These are phyloP conservation scores for Penicillium soppii DNA, from an alignment of 495 filamentous ascomycete genomes.

Conservation along the genomic window DNA sequence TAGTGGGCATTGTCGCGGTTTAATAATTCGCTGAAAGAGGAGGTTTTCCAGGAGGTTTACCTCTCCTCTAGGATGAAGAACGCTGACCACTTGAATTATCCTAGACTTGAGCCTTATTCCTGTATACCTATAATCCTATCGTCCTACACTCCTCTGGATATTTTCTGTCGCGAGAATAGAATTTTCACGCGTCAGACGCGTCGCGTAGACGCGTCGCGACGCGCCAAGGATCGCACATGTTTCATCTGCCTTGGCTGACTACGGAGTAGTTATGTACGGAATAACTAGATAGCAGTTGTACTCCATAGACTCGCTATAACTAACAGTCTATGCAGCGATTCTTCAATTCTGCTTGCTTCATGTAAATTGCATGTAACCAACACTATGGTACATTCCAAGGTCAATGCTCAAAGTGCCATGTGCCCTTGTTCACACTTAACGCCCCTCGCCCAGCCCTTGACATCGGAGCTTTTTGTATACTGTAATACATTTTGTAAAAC, in stretches of 20 bases:
- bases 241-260: too few species aligned
- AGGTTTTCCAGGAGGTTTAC: slow-evolving; percentile 4
- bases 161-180: not conserved
- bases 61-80: slow-evolving; percentile 4
- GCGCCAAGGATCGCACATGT: not conserved
- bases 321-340: too few species aligned
- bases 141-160: too few species aligned
- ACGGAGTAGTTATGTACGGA: too few species aligned
- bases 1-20: slow-evolving; percentile 1
- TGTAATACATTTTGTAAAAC: slow-evolving; percentile 1
- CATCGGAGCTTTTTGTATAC: slow-evolving; percentile 6
- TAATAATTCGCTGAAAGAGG: slow-evolving; percentile 10
- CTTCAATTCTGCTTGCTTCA: too few species aligned
- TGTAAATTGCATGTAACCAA: not conserved
- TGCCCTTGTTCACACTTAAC: not conserved
- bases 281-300: too few species aligned
- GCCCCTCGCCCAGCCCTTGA: not conserved
- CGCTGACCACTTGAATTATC: not conserved
- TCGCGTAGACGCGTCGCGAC: slow-evolving; percentile 6
- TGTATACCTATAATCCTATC: not conserved
- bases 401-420: slow-evolving; percentile 9
- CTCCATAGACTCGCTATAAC: too few species aligned
- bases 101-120: not conserved
- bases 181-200: slow-evolving; percentile 1
- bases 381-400: not conserved